Percentiles rank a stretch among this genome's conserved stretches.
Evolutionary conservation across 2,329 filamentous ascomycete genomes (phyloP).

Genomic region (Ophiostoma australiae): DNA sequence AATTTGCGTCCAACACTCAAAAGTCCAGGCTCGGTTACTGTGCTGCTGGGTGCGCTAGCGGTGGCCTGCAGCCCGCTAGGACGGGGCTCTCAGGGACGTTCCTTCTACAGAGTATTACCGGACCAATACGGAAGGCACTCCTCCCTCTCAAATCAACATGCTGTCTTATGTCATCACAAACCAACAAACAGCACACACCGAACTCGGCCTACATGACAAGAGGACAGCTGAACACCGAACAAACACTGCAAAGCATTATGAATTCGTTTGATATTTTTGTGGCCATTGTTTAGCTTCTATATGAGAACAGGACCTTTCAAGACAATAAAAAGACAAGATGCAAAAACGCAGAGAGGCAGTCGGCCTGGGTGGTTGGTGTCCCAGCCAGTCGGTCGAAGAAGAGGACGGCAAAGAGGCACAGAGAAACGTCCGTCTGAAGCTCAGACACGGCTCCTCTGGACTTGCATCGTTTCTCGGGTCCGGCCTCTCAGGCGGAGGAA

Average conservation of each 20-base stretch:
- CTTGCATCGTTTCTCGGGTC: background rate
- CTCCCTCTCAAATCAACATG: background rate
- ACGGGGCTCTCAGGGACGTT: slow-evolving; percentile 8
- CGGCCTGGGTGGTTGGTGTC: background rate
- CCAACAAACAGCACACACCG: background rate
- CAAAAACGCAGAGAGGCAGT: background rate
- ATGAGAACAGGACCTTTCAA: background rate
- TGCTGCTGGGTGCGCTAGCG: slow-evolving; percentile 1
- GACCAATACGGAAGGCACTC: background rate
- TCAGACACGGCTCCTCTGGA: background rate
- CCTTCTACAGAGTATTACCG: background rate
- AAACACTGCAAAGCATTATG: background rate
- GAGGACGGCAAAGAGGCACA: background rate
- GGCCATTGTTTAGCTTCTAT: background rate
- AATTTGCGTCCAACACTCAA: background rate
- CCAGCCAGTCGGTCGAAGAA: background rate
- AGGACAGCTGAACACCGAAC: background rate
- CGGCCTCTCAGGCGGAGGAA: background rate
- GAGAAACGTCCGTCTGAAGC: background rate
- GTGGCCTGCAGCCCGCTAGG: background rate
- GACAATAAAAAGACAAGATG: background rate
- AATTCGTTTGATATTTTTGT: background rate
- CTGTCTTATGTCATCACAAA: background rate
- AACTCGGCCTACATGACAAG: background rate
- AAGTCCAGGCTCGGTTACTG: background rate